phyloP scores from a whole-genome alignment of 108 stramenopile genomes.

The Epipyxis sp. region DNA sequence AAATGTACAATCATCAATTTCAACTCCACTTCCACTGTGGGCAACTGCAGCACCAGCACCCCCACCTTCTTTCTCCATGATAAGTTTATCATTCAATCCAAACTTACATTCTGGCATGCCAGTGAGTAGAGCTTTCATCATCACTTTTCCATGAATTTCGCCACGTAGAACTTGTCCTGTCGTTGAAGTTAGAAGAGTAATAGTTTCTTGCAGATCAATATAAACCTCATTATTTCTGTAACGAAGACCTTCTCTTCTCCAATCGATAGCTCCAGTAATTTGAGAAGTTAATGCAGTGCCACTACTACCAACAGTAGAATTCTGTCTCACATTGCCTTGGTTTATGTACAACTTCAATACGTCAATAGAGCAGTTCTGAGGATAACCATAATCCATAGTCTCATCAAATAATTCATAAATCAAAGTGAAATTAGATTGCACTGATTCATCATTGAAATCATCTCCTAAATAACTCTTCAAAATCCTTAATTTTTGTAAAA shows the following conservation, averaged over 20 bases:
- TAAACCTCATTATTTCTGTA: constrained; percentile 95
- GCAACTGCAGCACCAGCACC: constrained; percentile 20
- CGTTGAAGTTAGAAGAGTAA: constrained; percentile 85
- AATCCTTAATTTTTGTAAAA: constrained; percentile 85
- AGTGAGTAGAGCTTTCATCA: constrained; percentile 96
- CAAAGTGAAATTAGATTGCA: constrained; percentile 96
- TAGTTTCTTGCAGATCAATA: constrained; percentile 94
- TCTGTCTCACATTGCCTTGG: constrained; percentile 74
- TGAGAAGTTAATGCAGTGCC: constrained; percentile 59
- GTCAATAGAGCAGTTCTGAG: constrained; percentile 96
- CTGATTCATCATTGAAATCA: constrained; percentile 83
- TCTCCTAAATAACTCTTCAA: constrained; percentile 95
- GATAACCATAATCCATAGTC: constrained; percentile 70
- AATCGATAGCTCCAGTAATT: constrained; percentile 98
- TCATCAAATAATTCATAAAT: constrained; percentile 97
- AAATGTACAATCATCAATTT: constrained; percentile 98
- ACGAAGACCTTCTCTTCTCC: constrained; percentile 89
- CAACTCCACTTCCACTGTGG: constrained; percentile 66
- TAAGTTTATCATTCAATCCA: constrained; percentile 96
- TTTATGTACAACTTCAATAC: constrained; percentile 95
- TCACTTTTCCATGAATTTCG: constrained; percentile 89
- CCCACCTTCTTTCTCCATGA: constrained; percentile 88
- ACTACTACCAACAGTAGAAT: neutral
- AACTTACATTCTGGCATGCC: constrained; percentile 96
- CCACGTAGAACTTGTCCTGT: constrained; percentile 82